phyloP scores from a whole-genome alignment of 805 yeast species.

The Pichia deserticola region DNA sequence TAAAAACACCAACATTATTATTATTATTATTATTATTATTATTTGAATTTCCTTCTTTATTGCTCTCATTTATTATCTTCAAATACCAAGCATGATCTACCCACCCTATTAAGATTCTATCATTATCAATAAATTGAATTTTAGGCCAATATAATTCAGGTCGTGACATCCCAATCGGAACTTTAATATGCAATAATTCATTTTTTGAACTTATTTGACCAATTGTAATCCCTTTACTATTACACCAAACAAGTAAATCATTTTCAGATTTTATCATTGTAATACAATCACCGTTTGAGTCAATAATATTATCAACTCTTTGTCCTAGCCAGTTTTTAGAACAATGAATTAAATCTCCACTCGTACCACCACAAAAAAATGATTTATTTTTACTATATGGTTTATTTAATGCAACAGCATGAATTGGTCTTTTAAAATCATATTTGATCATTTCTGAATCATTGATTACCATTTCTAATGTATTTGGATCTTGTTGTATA shows the following conservation, averaged over 20 bases:
- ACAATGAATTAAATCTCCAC: conserved; percentile 71
- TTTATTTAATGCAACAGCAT: conserved; percentile 74
- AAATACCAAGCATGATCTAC: conserved; percentile 66
- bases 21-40: not conserved
- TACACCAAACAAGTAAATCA: conserved; percentile 73
- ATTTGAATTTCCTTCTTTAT: not conserved
- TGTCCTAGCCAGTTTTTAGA: conserved; percentile 84
- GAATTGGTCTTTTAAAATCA: conserved; percentile 83
- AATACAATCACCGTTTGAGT: conserved; percentile 60
- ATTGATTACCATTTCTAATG: not conserved
- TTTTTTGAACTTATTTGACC: conserved; percentile 49
- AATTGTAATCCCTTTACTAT: conserved; percentile 69
- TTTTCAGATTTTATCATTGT: conserved; percentile 58
- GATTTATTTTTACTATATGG: conserved; percentile 54
- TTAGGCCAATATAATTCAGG: conserved; percentile 85
- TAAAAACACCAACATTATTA: not conserved
- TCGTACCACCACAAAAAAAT: conserved; percentile 84
- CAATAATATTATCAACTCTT: conserved; percentile 59
- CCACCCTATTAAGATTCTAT: conserved; percentile 77
- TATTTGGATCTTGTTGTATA: conserved; percentile 33
- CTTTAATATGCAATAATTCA: conserved; percentile 43
- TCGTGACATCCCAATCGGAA: conserved; percentile 50
- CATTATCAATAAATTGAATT: conserved; percentile 55
- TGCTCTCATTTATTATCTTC: conserved; percentile 11
- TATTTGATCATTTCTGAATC: conserved; percentile 60